These are phyloP conservation scores for Thozetella sp. DNA, from an alignment of 495 filamentous ascomycete species.

Conservation along the genomic window DNA sequence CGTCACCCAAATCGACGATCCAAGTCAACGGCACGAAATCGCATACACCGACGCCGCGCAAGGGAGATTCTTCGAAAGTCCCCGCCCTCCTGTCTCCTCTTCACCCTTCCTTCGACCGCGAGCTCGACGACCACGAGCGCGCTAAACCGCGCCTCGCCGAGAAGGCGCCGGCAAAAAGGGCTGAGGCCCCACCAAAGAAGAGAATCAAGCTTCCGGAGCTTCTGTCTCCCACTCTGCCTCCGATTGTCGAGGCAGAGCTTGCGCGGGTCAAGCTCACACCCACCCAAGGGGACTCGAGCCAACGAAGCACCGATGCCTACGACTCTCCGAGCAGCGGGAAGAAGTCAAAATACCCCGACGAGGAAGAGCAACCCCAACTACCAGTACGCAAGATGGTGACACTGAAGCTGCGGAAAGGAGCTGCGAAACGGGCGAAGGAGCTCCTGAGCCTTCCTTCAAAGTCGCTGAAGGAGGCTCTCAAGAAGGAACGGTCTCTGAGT, in stretches of 20 bases:
- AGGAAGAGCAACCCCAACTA: conserved; percentile 22
- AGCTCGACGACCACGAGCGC: conserved; percentile 21
- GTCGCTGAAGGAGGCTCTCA: conserved; percentile 35
- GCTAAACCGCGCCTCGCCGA: conserved; percentile 20
- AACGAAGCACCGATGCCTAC: conserved; percentile 23
- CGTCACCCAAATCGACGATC: conserved; percentile 37
- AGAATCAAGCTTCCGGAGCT: conserved; percentile 38
- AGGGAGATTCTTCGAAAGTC: conserved; percentile 26
- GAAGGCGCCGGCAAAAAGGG: conserved; percentile 32
- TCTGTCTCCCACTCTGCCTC: conserved; percentile 48
- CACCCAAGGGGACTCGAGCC: conserved; percentile 28
- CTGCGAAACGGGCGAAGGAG: conserved; percentile 38
- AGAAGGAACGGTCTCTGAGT: conserved; percentile 37
- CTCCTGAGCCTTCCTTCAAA: conserved; percentile 44
- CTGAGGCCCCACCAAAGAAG: conserved; percentile 23
- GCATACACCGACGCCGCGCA: conserved; percentile 30
- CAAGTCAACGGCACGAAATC: conserved; percentile 45
- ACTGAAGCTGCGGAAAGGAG: conserved; percentile 42
- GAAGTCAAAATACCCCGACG: conserved; percentile 31
- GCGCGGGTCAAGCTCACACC: conserved; percentile 30
- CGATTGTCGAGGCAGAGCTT: conserved; percentile 43
- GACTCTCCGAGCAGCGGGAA: conserved; percentile 38
- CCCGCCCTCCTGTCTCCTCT: conserved; percentile 43
- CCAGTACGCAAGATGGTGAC: conserved; percentile 25
- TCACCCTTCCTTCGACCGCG: conserved; percentile 33